phyloP scores from a whole-genome alignment of 805 yeast genomes.

The Nematodospora valgi region DNA sequence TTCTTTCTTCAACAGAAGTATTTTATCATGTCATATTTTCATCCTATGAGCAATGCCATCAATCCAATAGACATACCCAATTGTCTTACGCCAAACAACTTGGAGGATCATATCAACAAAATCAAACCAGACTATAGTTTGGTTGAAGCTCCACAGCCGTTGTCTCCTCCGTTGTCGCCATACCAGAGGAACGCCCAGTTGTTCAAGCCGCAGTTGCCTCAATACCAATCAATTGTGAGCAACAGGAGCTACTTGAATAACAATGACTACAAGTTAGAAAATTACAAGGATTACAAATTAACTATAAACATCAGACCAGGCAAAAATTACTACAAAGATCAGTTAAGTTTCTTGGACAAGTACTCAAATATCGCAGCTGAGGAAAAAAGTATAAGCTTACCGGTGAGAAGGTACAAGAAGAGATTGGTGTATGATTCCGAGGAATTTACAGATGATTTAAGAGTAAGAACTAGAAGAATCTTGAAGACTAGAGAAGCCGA shows the following conservation, averaged over 20 bases:
- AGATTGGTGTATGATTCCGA: constrained; percentile 28
- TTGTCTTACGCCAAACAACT: constrained; percentile 2
- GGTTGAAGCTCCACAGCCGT: constrained; percentile 19
- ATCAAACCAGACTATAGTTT: not conserved
- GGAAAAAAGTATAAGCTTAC: constrained; percentile 10
- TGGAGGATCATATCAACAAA: not conserved
- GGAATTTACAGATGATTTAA: constrained; percentile 30
- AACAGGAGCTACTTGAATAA: constrained; percentile 4
- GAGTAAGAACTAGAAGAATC: constrained; percentile 59
- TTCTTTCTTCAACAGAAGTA: not conserved
- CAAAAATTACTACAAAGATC: constrained; percentile 45
- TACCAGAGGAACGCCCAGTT: constrained; percentile 20
- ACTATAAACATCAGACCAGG: constrained; percentile 45
- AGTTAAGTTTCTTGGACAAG: constrained; percentile 50
- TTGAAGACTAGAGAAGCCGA: constrained; percentile 35
- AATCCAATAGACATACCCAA: constrained; percentile 1
- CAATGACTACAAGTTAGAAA: constrained; percentile 47
- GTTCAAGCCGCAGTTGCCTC: not conserved
- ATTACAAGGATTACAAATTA: constrained; percentile 43
- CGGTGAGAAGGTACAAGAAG: constrained; percentile 15
- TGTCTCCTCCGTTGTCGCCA: constrained; percentile 47
- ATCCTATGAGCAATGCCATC: constrained; percentile 4
- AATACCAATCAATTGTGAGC: not conserved
- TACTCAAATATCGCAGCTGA: constrained; percentile 35
- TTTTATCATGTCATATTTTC: constrained; percentile 7